Evolutionary conservation across 1,284 basidiomycete species (phyloP), one percentile per base, ranked within the genome.

Genomic region (Gomphus bonarii): DNA sequence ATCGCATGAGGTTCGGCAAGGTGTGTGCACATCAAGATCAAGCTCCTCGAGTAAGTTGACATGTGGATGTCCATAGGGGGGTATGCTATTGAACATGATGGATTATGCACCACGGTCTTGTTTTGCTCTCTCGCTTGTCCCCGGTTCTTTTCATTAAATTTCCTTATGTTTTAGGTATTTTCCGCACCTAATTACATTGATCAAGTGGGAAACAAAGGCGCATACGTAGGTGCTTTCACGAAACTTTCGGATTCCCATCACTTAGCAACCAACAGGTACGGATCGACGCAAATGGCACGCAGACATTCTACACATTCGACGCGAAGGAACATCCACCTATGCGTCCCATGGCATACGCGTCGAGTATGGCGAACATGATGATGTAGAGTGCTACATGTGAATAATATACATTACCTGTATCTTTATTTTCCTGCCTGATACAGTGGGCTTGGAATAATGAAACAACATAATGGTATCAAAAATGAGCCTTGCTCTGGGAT

Each of bases 1-100:
- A 55, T 94, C 91, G 63, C 97, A 99, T 70, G 97, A 99, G 80
- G 95, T 99, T 47, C 84, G 97, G 58, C 91, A 95, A 77, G 85
- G 88, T 86, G 63, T 57, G 77, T 40, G n/a, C n/a, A 40, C 62
- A 18, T 10, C 47, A 48, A 48, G 8, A 10, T 28, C 25, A 31
- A 48, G 5, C 12, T n/a, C 16, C 33, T 51, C 22, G 5, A 8
- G 12, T 20, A 77, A 62, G 20, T 10, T 58, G 46, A 54, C 40
- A 46, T 58, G 40, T 54, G 11, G 50, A 30, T 53, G 18, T 49
- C 42, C 54, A 54, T 61, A 89, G 88, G 85, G 63, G 88, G 92
- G 20, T 95, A 94, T 70, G 83, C 90, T 60, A 78, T 95, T 57
- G 93, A 95, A 67, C 92, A 95, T 66, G 80, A 89, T 58, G 93